Evolutionary conservation across 139 green algal genomes (phyloP), one percentile per base, ranked within the genome.

Genomic region (Volvox africanus): DNA sequence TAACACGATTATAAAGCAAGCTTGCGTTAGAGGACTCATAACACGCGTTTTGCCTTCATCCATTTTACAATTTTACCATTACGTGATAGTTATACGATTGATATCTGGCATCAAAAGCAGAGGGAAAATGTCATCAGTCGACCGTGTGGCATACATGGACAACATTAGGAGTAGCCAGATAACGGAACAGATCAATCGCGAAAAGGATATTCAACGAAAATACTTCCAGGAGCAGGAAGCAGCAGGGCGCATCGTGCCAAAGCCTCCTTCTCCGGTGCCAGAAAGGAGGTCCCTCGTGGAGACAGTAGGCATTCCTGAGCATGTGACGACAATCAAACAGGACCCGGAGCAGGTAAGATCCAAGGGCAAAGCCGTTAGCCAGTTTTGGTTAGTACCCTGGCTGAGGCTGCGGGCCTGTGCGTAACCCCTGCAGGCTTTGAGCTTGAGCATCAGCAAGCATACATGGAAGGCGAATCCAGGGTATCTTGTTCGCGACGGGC

Each of bases 401-500:
- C 44, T 9, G 9, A 55, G 5, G 9, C 44, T 55, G 44, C 9
- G 44, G 44, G 44, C 44, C 9, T 55, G 44, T 55, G 44, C 69
- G 14, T 78, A 11, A 61, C 69, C 69, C 19, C 19, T 69, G 69
- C 89, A 89, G 37, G 68, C 77, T 28, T 69, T 93, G 73, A 86
- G 33, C 36, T 65, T 90, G 14, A 92, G 20, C 30, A 93, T 93
- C 35, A 92, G 80, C 68, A 95, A 94, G 35, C 92, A 92, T 89
- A 93, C 93, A 76, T 93, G 86, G 89, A 92, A 90, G 13, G 88
- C 85, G 22, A 94, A 94, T 61, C 93, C 94, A 32, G 93, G 92
- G 19, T 96, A 96, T 61, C 65, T 95, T 2, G 83, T 95, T 32
- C 89, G 94, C 20, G 92, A 96, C 76, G 94, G 94, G 21, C 55